Evolutionary conservation across 2,329 filamentous ascomycete genomes (phyloP), one percentile per base, ranked within the genome.

Genomic region (Neonectria hederae): DNA sequence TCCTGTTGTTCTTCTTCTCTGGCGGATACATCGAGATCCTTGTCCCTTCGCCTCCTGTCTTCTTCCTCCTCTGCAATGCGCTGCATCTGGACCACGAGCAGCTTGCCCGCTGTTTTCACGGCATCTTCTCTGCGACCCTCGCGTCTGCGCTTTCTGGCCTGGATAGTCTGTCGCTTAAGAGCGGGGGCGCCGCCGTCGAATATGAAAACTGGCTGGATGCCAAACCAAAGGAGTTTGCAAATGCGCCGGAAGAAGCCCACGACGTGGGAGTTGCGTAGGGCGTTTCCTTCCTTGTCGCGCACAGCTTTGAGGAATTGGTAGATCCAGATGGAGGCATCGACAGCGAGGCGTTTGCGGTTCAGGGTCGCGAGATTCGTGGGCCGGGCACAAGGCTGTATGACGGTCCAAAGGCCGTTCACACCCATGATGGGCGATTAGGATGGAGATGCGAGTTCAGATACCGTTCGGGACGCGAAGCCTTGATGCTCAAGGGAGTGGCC

Each of bases 271-370:
- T 97, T 99, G 68, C 94, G 93, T 56, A 99, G 85, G 1, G 96
- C 96, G 76, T 99, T 97, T 58, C 96, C 96, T 80, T 99, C 96
- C 76, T 98, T 97, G 81, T 99, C 96, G 73, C 96, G 94, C 11
- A 99, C 96, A 10, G 97, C 96, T 82, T 99, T 99, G 73, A 99
- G 89, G 76, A 99, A 99, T 77, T 99, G 96, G 84, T 99, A 99
- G 73, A 99, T 98, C 96, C 96, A 99, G 77, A 99, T 99, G 13
- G 94, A 97, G 63, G 97, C 96, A 81, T 99, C 96, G 70, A 99
- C 93, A 51, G 96, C 97, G 54, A 99, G 91, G 17, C 96, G 93
- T 81, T 97, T 97, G 72, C 92, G 93, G 79, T 98, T 98, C 65
- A 99, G 89, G 14, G 95, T 97, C 73, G 97, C 94, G 73, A 99